Base-by-base conservation (phyloP, 1,284 basidiomycete genomes). In the Cystobasidiaceae sp. region DNA sequence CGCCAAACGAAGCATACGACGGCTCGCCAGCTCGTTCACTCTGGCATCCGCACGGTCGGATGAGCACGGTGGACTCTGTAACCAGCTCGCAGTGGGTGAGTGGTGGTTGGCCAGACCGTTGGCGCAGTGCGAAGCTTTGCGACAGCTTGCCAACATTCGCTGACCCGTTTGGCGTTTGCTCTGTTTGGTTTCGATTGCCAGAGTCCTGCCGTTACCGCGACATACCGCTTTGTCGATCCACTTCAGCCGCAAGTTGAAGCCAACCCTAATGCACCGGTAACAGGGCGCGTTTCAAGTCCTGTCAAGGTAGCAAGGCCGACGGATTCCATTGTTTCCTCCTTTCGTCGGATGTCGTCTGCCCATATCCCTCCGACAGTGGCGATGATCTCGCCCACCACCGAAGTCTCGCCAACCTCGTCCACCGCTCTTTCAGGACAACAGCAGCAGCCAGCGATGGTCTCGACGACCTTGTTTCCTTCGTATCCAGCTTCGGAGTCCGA, bases 211-310 rank as follows among this genome's bases (percentile, higher is more conserved):
- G 33, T 45, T 11, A 46, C 39, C 19, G 43, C 34, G 17, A 45
- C 39, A 30, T 64, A 64, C 25, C 37, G 37, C 27, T 37, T 64
- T 25, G 61, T 64, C 8, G 61, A 64, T 49, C 61, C 61, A 1
- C 51, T 64, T 27, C 33, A 32, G 21, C 27, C 25, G 9, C 28
- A 46, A n/a, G n/a, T 32, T 19, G 61, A 64, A 17, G 21, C 28
- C 8, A 32, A 13, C 32, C 3, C 39, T 9, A 39, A 19, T 21
- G 23, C 28, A 5, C 43, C 25, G 17, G 13, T 8, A 0, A 13
- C 30, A 15, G 13, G 15, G 28, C 32, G 34, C 28, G 25, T 41
- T 23, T 28, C 23, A 9, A 57, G 37, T 27, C 61, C 33, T 2
- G 39, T 19, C n/a, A 43, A 34, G 11, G 1, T 6, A 33, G 9